Conservation (phyloP, 2,329 filamentous ascomycete species). For the Berkeleyomyces rouxiae region DNA sequence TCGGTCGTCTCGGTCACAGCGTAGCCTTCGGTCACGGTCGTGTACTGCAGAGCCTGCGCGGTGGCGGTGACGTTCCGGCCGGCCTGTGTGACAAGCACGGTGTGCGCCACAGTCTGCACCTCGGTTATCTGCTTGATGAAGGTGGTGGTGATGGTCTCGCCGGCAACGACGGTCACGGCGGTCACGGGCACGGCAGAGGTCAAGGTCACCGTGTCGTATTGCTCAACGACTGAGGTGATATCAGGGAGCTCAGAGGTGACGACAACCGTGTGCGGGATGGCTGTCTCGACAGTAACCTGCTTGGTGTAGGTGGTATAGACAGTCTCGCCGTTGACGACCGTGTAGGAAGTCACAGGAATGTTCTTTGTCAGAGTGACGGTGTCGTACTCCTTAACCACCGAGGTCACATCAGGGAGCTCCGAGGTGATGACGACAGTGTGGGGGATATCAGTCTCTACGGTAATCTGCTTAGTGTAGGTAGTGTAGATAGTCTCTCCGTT, state of each 20-base stretch:
- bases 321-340: slow-evolving; percentile 6
- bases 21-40: not conserved
- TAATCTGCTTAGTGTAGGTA: not conserved
- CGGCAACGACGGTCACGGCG: slow-evolving; percentile 3
- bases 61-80: not conserved
- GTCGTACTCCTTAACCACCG: not conserved
- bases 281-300: not conserved
- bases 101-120: not conserved
- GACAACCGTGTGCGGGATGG: not conserved
- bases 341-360: not conserved
- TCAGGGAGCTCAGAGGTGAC: slow-evolving; percentile 5
- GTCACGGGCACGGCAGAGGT: not conserved
- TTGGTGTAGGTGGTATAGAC: slow-evolving; percentile 6
- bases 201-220: slow-evolving; percentile 2
- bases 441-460: not conserved
- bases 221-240: not conserved
- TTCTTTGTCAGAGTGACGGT: not conserved
- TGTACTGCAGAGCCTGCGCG: not conserved
- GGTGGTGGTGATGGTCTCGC: slow-evolving; percentile 8
- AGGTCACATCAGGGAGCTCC: slow-evolving; percentile 3
- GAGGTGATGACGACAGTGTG: slow-evolving; percentile 2
- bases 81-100: not conserved
- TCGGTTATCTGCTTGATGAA: not conserved
- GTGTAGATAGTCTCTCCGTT: slow-evolving; percentile 7
- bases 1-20: slow-evolving; percentile 2